Percentiles rank a stretch among this genome's conserved stretches.
Conservation (phyloP, 768 basidiomycete genomes). For the Lepiota venenata region DNA sequence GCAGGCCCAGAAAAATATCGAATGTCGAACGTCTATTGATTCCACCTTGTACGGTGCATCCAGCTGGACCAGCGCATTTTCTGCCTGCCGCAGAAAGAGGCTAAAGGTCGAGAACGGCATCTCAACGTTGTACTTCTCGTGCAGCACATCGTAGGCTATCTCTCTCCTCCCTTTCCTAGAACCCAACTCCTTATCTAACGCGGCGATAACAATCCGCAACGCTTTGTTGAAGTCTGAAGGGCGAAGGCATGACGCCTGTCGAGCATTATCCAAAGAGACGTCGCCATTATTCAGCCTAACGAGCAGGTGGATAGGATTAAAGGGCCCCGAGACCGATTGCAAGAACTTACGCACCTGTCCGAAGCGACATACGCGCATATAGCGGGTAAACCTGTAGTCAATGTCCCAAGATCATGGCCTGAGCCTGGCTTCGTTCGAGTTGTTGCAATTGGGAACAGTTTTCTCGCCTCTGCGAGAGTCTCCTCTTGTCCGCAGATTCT, state of each 20-base stretch:
- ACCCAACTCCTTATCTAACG: not conserved
- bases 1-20: slow-evolving; percentile 10
- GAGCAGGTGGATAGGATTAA: not conserved
- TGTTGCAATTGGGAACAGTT: slow-evolving; percentile 3
- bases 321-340: not conserved
- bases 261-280: slow-evolving; percentile 4
- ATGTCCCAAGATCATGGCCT: not conserved
- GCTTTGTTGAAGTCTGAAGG: slow-evolving; percentile 5
- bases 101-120: slow-evolving; percentile 2
- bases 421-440: slow-evolving; percentile 5
- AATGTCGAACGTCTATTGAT: not conserved
- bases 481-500: slow-evolving; percentile 5
- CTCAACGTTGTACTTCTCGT: slow-evolving; percentile 6
- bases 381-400: slow-evolving; percentile 4
- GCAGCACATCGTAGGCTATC: not conserved
- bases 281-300: slow-evolving; percentile 8
- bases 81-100: slow-evolving; percentile 4
- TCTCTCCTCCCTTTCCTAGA: not conserved
- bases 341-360: not conserved
- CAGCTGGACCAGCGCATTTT: slow-evolving; percentile 1
- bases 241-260: slow-evolving; percentile 4
- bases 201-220: not conserved
- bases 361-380: slow-evolving; percentile 8
- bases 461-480: slow-evolving; percentile 3
- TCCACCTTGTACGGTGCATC: not conserved